Percentiles rank a stretch among this genome's conserved stretches.
Conservation (phyloP, 176 grass and related monocot genomes). For the Oryza meyeriana region DNA sequence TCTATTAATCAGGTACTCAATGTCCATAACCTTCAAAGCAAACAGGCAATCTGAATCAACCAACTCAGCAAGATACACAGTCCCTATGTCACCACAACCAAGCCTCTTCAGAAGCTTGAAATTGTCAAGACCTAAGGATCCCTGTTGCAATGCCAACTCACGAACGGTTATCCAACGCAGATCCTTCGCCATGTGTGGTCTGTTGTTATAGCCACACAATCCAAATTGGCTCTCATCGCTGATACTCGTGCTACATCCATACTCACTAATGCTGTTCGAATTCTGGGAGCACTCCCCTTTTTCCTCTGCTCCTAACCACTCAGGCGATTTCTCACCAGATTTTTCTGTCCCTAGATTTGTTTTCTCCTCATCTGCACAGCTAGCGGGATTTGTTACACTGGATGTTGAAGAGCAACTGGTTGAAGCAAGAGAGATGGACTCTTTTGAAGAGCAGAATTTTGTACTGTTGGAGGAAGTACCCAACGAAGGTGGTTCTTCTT, state of each 20-base stretch:
- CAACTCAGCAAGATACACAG: conserved; percentile 88
- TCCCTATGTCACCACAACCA: conserved; percentile 97
- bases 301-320: conserved; percentile 44
- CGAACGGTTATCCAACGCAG: conserved; percentile 73
- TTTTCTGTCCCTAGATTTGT: conserved; percentile 28
- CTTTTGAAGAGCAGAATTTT: conserved; percentile 56
- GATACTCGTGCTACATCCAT: conserved; percentile 73
- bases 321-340: conserved; percentile 29
- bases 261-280: conserved; percentile 85
- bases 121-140: conserved; percentile 77
- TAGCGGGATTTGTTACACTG: conserved; percentile 40
- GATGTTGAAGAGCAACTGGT: conserved; percentile 47
- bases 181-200: conserved; percentile 97
- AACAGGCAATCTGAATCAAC: conserved; percentile 84
- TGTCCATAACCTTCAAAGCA: conserved; percentile 98
- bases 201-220: conserved; percentile 54
- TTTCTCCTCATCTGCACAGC: conserved; percentile 28
- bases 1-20: conserved; percentile 80
- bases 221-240: conserved; percentile 55
- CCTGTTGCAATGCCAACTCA: conserved; percentile 55
- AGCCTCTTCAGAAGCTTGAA: conserved; percentile 97
- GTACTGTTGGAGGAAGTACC: conserved; percentile 47
- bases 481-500: conserved; percentile 47
- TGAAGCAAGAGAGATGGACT: conserved; percentile 51
- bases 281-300: conserved; percentile 78